Percentiles rank a stretch among this genome's conserved stretches.
These are phyloP conservation scores for Nemania abortiva DNA, from an alignment of 2,329 filamentous ascomycete species.

Conservation along the genomic window DNA sequence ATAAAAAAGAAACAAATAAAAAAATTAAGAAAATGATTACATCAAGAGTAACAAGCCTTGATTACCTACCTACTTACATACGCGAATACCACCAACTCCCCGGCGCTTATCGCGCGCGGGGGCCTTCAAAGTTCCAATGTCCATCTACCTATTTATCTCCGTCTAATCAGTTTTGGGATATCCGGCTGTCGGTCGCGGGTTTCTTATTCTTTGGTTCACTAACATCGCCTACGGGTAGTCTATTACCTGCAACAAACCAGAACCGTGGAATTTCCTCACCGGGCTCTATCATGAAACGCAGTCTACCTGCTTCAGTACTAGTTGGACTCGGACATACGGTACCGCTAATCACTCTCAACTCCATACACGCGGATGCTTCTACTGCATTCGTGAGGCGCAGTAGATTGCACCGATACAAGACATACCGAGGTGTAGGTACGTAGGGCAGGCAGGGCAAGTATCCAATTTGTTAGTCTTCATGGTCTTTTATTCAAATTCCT, in stretches of 20 bases:
- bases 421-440: neutral
- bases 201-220: constrained; percentile 13
- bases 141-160: neutral
- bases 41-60: neutral
- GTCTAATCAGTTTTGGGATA: neutral
- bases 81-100: constrained; percentile 14
- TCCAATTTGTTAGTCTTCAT: neutral
- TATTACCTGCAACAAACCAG: constrained; percentile 18
- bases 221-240: neutral
- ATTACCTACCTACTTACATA: neutral
- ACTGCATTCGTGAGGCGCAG: constrained; percentile 20
- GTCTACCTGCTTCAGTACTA: neutral
- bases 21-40: too few relatives aligned
- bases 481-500: neutral
- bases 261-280: constrained; percentile 14
- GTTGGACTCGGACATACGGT: neutral
- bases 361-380: neutral
- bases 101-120: constrained; percentile 23
- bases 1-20: neutral
- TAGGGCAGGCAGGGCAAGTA: neutral
- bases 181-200: neutral
- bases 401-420: neutral
- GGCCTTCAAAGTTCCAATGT: neutral
- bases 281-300: constrained; percentile 2
- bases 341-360: neutral